A percentile compares a stretch with the other conserved stretches of the same genome.
Conservation (phyloP, 2,329 filamentous ascomycete species). For the Aspergillus sp. region DNA sequence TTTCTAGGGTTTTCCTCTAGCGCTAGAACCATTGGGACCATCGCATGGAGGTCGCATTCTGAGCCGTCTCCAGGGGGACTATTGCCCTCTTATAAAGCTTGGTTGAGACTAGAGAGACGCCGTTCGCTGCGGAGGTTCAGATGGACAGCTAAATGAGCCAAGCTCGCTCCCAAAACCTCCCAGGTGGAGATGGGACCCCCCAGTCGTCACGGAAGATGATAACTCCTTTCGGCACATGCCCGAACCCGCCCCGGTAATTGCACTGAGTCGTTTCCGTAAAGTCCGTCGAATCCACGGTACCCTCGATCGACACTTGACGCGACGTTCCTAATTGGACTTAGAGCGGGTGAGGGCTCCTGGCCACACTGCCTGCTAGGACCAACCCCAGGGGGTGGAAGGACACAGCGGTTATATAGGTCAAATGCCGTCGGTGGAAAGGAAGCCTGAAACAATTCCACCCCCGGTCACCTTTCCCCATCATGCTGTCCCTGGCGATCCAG, state of each 20-base stretch:
- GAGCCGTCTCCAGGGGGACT: not conserved
- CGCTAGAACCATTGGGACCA: not conserved
- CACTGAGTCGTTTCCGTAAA: not conserved
- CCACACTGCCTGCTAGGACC: not conserved
- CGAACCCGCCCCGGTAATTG: conserved; percentile 4
- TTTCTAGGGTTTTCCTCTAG: not conserved
- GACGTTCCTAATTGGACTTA: not conserved
- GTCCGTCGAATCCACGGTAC: not conserved
- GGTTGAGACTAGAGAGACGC: not conserved
- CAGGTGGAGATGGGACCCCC: not conserved
- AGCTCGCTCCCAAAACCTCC: not conserved
- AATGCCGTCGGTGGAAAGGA: not conserved
- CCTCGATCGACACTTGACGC: conserved; percentile 2
- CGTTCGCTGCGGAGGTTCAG: no score
- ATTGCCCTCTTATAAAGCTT: conserved; percentile 3
- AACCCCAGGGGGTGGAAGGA: not conserved
- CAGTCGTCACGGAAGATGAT: not conserved
- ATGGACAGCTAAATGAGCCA: not conserved
- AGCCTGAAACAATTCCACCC: not conserved
- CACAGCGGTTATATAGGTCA: conserved; percentile 4
- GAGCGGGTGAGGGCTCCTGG: not conserved
- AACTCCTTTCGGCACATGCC: conserved; percentile 1
- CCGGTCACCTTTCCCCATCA: not conserved
- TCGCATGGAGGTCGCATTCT: not conserved
- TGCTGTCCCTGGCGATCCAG: conserved; percentile 7